phyloP scores from a whole-genome alignment of 2,329 filamentous ascomycete species.

The Leptosphaerulina australis region DNA sequence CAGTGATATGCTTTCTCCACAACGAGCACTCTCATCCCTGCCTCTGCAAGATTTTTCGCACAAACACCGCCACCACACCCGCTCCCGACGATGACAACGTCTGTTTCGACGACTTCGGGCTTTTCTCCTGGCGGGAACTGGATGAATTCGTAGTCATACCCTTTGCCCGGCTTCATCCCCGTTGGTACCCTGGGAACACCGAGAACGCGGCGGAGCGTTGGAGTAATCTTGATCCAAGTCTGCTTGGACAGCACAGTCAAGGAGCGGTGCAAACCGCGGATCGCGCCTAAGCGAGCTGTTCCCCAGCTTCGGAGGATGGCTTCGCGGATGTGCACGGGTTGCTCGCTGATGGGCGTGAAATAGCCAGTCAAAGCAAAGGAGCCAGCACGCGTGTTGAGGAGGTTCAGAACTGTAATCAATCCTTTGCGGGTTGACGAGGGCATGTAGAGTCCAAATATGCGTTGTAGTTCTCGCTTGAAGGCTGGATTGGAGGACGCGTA shows the following conservation, averaged over 20 bases:
- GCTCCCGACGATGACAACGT: constrained; percentile 84
- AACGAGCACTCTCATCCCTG: constrained; percentile 76
- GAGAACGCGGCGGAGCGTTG: constrained; percentile 60
- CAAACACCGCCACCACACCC: constrained; percentile 84
- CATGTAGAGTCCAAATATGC: constrained; percentile 57
- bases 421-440: constrained; percentile 56
- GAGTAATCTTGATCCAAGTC: constrained; percentile 62
- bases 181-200: constrained; percentile 64
- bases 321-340: constrained; percentile 66
- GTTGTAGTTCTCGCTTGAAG: constrained; percentile 60
- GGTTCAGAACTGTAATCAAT: constrained; percentile 58
- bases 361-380: constrained; percentile 72
- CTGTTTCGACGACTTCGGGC: constrained; percentile 71
- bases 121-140: constrained; percentile 62
- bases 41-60: constrained; percentile 80
- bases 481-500: constrained; percentile 58
- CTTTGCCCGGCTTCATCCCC: constrained; percentile 59
- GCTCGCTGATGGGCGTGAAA: constrained; percentile 65
- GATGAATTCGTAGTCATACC: constrained; percentile 65
- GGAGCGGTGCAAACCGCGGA: constrained; percentile 63
- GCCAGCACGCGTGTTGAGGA: constrained; percentile 65
- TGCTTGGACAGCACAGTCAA: constrained; percentile 62
- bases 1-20: constrained; percentile 84
- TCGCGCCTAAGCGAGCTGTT: constrained; percentile 60
- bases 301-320: constrained; percentile 68